Percentiles rank a stretch among this genome's conserved stretches.
These are phyloP conservation scores for Nematodospora valgi DNA, from an alignment of 805 yeast genomes.

Conservation along the genomic window DNA sequence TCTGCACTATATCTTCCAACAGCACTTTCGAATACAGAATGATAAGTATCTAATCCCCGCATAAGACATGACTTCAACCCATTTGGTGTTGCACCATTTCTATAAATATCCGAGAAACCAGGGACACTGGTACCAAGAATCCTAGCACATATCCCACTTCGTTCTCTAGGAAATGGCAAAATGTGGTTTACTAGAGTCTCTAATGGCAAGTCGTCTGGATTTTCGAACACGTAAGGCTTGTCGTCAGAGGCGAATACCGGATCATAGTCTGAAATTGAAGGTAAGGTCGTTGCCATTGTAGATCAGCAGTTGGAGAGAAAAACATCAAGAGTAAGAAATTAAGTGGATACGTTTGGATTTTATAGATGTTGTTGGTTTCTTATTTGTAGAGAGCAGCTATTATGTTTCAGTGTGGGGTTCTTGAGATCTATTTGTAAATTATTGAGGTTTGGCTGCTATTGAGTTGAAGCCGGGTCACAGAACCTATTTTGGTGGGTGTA, in stretches of 20 bases:
- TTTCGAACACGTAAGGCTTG: conserved; percentile 8
- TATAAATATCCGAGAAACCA: conserved; percentile 29
- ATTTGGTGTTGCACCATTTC: conserved; percentile 23
- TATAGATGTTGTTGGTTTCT: no score
- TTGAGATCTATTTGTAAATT: no score
- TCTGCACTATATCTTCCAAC: conserved; percentile 19
- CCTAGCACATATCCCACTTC: conserved; percentile 8
- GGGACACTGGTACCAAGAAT: conserved; percentile 16
- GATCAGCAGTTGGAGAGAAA: not conserved
- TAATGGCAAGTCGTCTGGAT: conserved; percentile 8
- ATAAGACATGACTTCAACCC: conserved; percentile 22
- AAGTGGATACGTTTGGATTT: no score
- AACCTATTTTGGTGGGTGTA: no score
- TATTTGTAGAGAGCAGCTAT: no score
- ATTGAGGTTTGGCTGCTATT: no score
- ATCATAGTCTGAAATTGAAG: conserved; percentile 9
- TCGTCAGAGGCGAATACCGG: conserved; percentile 9
- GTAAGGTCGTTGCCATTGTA: conserved; percentile 6
- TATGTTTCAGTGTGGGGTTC: no score
- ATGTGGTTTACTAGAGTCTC: conserved; percentile 9
- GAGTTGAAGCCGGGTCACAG: no score
- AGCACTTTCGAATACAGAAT: conserved; percentile 28
- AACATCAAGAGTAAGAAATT: no score
- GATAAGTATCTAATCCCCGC: conserved; percentile 36
- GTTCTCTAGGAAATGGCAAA: conserved; percentile 7